Conservation (phyloP, 371 early-diverging fungal species). For the Mortierella sp. region DNA sequence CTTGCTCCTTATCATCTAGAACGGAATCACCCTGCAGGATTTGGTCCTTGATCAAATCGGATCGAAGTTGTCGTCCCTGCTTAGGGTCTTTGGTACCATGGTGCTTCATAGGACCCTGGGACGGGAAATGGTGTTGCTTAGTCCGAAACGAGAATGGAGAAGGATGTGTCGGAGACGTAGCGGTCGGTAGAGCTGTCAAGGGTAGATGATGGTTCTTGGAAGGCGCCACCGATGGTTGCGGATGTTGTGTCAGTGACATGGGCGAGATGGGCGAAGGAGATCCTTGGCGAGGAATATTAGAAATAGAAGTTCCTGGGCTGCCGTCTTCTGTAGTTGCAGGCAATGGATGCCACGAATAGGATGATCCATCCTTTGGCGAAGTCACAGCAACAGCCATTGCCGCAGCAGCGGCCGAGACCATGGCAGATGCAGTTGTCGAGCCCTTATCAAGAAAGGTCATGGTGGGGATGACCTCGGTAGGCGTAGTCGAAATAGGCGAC, state of each 20-base stretch:
- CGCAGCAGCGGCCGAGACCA: too few species aligned
- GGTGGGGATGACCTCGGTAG: not conserved
- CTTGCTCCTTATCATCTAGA: slow-evolving; percentile 43
- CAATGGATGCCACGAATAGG: too few species aligned
- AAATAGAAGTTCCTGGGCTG: too few species aligned
- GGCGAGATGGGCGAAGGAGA: slow-evolving; percentile 12
- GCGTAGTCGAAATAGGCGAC: not conserved
- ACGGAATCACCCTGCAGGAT: slow-evolving; percentile 39
- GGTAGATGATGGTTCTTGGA: not conserved
- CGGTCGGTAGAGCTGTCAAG: slow-evolving; percentile 1
- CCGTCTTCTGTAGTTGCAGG: too few species aligned
- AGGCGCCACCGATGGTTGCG: not conserved
- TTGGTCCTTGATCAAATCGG: slow-evolving; percentile 42
- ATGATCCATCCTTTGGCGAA: too few species aligned
- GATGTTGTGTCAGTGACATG: not conserved
- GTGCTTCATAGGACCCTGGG: not conserved
- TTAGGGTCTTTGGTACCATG: slow-evolving; percentile 27
- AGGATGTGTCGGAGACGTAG: not conserved
- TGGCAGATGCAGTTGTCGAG: not conserved
- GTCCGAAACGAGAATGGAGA: not conserved
- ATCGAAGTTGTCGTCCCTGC: slow-evolving; percentile 18
- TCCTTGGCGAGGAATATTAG: too few species aligned
- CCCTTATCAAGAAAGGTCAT: slow-evolving; percentile 7
- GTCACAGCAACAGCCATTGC: too few species aligned
- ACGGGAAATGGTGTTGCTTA: slow-evolving; percentile 9